These are phyloP conservation scores for Cadophora gregata DNA, from an alignment of 2,329 filamentous ascomycete genomes.

Conservation along the genomic window DNA sequence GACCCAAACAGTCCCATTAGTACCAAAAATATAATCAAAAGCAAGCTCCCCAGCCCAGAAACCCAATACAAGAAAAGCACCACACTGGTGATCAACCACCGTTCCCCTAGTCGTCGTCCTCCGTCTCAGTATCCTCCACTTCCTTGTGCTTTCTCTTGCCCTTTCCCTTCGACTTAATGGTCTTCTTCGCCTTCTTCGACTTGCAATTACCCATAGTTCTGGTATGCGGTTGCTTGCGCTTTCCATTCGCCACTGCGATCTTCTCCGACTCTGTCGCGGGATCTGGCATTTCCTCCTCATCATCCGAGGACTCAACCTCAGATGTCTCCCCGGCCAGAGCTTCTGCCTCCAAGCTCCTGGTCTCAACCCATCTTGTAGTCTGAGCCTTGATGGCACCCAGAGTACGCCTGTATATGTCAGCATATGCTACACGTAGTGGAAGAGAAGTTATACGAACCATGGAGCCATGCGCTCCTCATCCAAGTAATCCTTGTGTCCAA, in stretches of 20 bases:
- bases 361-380: background rate
- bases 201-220: background rate
- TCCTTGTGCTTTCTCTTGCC: background rate
- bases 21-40: background rate
- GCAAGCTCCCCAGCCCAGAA: background rate
- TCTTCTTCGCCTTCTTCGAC: background rate
- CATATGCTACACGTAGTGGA: background rate
- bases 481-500: background rate
- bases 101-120: too few species aligned
- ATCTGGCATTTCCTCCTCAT: background rate
- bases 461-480: background rate
- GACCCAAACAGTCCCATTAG: background rate
- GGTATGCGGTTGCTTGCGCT: background rate
- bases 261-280: background rate
- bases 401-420: background rate
- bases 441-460: background rate
- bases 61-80: background rate
- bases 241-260: background rate
- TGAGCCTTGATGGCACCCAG: background rate
- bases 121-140: background rate
- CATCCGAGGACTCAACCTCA: background rate
- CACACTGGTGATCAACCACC: background rate
- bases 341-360: background rate
- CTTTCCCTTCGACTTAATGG: background rate
- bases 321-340: background rate